Evolutionary conservation across 2,329 filamentous ascomycete genomes (phyloP), one percentile per base, ranked within the genome.

Genomic region (Conoideocrella luteorostrata): DNA sequence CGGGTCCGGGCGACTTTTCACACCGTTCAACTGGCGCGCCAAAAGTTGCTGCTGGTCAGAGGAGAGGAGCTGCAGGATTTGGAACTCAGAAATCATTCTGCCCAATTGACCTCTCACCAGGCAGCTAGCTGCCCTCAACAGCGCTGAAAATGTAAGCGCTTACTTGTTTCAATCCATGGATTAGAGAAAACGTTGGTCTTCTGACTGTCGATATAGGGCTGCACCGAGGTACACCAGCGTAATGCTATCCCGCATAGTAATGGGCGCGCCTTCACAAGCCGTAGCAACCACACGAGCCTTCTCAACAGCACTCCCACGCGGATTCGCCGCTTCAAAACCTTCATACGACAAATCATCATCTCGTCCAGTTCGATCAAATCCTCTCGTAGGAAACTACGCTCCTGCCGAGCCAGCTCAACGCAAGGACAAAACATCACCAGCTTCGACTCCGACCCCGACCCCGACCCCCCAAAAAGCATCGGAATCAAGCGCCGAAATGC

Each of bases 271-370:
- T 28, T 28, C 47, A 44, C 45, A 47, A 13, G 26, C 47, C 39
- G 30, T 35, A 13, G n/a, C 35, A 23, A 40, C 47, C 20, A 50
- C 48, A 7, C 59, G 61, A 37, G 45, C 59, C 10, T 62, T 64
- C 47, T 60, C 62, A n/a, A 60, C 61, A 37, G 58, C 59, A 5
- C 45, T 60, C 20, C 52, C 56, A 40, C 39, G 62, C 11, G 57
- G 57, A 45, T 45, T 49, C 35, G 11, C 39, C 21, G 39, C 52
- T 40, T 50, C 52, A 4, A 38, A 32, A 26, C 22, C 43, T 7
- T 34, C 39, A 23, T 17, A 23, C 41, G 18, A 41, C 30, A 13
- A 32, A 29, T 45, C 40, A 2, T 43, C 50, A 4, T 41, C 44
- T 2, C 37, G 43, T 5, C 28, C 49, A 3, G 37, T 34, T 20